Evolutionary conservation across 345 rosid genomes (phyloP).

Genomic region (Excoecaria cochinchinensis): DNA sequence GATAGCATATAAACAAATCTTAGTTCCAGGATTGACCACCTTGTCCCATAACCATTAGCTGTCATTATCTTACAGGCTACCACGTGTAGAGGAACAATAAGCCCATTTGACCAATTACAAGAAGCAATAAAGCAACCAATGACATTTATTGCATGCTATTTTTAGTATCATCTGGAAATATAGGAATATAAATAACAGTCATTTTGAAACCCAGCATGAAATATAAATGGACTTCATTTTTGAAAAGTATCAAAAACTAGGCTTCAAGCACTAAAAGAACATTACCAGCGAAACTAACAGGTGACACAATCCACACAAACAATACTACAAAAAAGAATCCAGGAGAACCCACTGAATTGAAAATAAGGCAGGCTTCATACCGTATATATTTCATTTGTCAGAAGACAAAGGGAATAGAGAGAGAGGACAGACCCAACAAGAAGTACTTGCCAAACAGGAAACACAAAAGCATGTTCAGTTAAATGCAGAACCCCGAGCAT

Average conservation of each 20-base stretch:
- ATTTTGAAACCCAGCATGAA: background rate
- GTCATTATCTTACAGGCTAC: slow-evolving; percentile 65
- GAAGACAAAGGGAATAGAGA: background rate
- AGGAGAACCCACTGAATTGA: background rate
- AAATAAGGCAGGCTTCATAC: background rate
- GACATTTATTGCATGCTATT: slow-evolving; percentile 52
- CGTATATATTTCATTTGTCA: background rate
- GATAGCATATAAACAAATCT: slow-evolving; percentile 38
- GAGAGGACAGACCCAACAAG: background rate
- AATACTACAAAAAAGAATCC: background rate
- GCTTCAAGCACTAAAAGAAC: background rate
- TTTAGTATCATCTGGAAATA: slow-evolving; percentile 50
- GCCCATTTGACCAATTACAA: slow-evolving; percentile 68
- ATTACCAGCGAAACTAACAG: background rate
- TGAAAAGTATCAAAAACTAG: background rate
- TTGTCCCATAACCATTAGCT: slow-evolving; percentile 64
- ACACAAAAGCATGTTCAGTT: too few relatives aligned
- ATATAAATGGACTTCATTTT: background rate
- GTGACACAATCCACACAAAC: background rate
- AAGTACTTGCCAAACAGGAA: background rate
- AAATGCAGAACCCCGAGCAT: too few relatives aligned
- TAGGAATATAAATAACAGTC: background rate
- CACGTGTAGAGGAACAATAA: slow-evolving; percentile 61
- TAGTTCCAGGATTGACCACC: slow-evolving; percentile 72
- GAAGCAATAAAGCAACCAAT: slow-evolving; percentile 37